A percentile compares a stretch with the other conserved stretches of the same genome.
Evolutionary conservation across 176 grass and related monocot genomes (phyloP).

Genomic region (Aegilops speltoides): DNA sequence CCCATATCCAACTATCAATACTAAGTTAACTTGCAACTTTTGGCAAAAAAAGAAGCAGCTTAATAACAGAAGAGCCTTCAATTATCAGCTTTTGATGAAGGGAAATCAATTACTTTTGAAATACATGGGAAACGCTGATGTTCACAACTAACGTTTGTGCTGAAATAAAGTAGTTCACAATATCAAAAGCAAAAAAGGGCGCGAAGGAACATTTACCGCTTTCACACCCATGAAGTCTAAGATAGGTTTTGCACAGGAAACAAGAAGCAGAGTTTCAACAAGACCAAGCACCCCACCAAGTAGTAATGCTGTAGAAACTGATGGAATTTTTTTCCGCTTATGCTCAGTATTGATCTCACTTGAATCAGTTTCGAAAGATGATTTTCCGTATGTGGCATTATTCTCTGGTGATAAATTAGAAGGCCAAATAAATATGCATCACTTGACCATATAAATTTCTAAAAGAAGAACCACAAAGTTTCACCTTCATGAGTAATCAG

Average conservation of each 20-base stretch:
- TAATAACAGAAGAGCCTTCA: not conserved
- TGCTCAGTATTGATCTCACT: not conserved
- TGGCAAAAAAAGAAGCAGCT: not conserved
- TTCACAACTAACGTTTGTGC: not conserved
- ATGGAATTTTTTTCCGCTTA: constrained; percentile 56
- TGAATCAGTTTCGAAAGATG: constrained; percentile 28
- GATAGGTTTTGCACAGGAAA: constrained; percentile 56
- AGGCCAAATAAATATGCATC: not conserved
- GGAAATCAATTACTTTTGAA: not conserved
- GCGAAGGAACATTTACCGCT: constrained; percentile 36
- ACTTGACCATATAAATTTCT: not conserved
- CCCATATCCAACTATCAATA: not conserved
- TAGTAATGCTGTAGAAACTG: constrained; percentile 60
- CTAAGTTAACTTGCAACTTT: not conserved
- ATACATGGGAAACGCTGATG: not conserved
- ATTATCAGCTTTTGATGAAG: not conserved
- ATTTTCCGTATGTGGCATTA: not conserved
- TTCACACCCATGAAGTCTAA: constrained; percentile 62
- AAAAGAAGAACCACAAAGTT: not conserved
- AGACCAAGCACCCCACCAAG: constrained; percentile 61
- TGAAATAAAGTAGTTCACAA: not conserved
- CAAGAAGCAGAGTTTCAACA: constrained; percentile 48
- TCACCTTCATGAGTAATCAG: constrained; percentile 47
- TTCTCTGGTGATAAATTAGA: constrained; percentile 27
- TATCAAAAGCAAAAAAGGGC: not conserved